Evolutionary conservation across 345 rosid genomes (phyloP).

Genomic region (Turritis glabra): DNA sequence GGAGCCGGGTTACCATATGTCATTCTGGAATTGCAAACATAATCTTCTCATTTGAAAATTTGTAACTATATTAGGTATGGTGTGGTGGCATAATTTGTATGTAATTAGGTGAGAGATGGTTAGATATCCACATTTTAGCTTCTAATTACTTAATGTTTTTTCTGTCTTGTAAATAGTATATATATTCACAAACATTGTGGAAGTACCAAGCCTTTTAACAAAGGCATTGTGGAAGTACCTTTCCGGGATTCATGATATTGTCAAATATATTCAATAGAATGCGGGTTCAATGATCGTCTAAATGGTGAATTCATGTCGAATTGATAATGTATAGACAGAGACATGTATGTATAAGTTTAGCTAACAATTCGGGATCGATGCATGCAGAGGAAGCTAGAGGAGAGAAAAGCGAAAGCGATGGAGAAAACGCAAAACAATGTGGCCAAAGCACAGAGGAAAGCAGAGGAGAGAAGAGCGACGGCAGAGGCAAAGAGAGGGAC

Average conservation of each 20-base stretch:
- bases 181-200: neutral
- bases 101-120: neutral
- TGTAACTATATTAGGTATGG: neutral
- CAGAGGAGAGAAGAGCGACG: slow-evolving; percentile 90
- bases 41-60: neutral
- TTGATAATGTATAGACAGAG: neutral
- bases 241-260: neutral
- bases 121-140: neutral
- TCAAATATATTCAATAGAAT: neutral
- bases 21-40: neutral
- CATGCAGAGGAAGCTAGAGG: slow-evolving; percentile 83
- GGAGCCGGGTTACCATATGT: neutral
- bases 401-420: slow-evolving; percentile 72
- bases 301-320: neutral
- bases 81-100: neutral
- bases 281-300: neutral
- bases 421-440: slow-evolving; percentile 89
- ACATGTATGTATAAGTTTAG: neutral
- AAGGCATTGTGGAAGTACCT: neutral
- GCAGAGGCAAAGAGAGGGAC: slow-evolving; percentile 88
- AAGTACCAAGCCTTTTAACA: too few species aligned
- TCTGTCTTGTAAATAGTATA: neutral
- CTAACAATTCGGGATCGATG: neutral
- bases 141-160: too few species aligned
- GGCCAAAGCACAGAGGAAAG: slow-evolving; percentile 76